Evolutionary conservation across 2,329 filamentous ascomycete genomes (phyloP).

Genomic region (Alternaria alternata): DNA sequence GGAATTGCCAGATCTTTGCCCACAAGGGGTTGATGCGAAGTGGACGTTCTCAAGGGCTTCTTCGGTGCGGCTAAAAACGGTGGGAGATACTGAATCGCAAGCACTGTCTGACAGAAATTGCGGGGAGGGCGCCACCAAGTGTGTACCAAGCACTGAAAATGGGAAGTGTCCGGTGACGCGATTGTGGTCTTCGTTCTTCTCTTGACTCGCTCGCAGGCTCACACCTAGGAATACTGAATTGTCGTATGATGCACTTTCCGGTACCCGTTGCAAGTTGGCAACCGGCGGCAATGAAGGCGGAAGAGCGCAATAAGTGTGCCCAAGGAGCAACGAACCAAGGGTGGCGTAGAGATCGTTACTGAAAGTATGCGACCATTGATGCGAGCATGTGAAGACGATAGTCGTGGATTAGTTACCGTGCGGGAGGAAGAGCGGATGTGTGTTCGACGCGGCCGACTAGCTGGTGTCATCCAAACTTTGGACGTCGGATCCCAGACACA

Average conservation of each 20-base stretch:
- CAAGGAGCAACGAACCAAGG: neutral
- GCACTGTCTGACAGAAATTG: constrained; percentile 1
- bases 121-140: neutral
- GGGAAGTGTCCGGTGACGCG: neutral
- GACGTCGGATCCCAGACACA: neutral
- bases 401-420: neutral
- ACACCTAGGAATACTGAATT: neutral
- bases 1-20: neutral
- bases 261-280: neutral
- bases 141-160: neutral
- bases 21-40: neutral
- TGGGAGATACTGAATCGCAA: constrained; percentile 1
- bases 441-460: neutral
- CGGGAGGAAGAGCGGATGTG: constrained; percentile 3
- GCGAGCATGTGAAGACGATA: neutral
- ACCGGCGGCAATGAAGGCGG: neutral
- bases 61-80: neutral
- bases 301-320: neutral
- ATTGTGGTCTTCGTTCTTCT: neutral
- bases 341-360: neutral
- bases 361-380: neutral
- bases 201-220: neutral
- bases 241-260: neutral
- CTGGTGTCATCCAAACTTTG: neutral
- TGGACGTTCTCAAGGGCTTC: neutral